A percentile compares a stretch with the other conserved stretches of the same genome.
These are phyloP conservation scores for Tremellales sp. DNA, from an alignment of 1,284 basidiomycete genomes.

Conservation along the genomic window DNA sequence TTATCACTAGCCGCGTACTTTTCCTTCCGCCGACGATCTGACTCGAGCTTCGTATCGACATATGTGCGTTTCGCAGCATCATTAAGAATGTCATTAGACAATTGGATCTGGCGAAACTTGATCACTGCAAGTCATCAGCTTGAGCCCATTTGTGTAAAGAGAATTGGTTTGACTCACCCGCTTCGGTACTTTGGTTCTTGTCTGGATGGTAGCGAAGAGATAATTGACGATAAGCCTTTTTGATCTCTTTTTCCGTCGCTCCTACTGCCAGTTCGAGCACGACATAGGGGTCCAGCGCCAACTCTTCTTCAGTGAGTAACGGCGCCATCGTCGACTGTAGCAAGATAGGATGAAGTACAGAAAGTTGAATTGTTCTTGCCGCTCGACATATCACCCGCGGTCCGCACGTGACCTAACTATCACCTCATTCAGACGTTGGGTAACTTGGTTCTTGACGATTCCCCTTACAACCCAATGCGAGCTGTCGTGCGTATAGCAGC, in stretches of 20 bases:
- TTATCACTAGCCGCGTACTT: constrained; percentile 70
- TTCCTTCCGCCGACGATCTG: constrained; percentile 65
- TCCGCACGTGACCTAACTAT: no score
- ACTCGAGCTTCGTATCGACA: constrained; percentile 70
- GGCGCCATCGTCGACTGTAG: no score
- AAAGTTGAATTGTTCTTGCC: no score
- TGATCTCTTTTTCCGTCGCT: constrained; percentile 75
- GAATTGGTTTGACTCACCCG: constrained; percentile 6
- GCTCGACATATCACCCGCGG: no score
- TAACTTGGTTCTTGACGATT: no score
- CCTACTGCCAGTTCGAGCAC: constrained; percentile 63
- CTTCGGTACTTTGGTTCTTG: constrained; percentile 39
- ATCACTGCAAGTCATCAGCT: constrained; percentile 53
- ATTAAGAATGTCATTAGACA: constrained; percentile 77
- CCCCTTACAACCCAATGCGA: no score
- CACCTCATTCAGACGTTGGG: no score
- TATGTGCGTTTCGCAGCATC: constrained; percentile 78
- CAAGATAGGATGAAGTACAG: no score
- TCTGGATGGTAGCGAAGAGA: constrained; percentile 87
- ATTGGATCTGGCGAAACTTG: constrained; percentile 84
- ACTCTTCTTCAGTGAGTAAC: constrained; percentile 45
- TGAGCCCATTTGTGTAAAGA: neutral
- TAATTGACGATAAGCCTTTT: constrained; percentile 72
- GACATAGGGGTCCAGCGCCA: constrained; percentile 64
- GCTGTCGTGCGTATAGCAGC: no score